Evolutionary conservation across 768 basidiomycete species (phyloP).

Genomic region (Boletus vermiculosoides): DNA sequence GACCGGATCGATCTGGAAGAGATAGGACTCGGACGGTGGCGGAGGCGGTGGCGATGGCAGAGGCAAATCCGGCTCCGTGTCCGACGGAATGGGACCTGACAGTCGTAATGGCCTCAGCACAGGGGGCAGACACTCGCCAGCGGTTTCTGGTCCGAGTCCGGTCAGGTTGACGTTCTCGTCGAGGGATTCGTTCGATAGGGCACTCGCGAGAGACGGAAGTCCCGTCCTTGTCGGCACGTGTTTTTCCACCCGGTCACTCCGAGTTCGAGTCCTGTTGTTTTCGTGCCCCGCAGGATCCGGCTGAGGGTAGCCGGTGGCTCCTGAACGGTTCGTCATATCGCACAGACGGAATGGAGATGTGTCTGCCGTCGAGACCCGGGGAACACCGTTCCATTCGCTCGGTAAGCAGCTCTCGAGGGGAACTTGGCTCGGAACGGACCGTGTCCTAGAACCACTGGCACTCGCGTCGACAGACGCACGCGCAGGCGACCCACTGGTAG

Average conservation of each 20-base stretch:
- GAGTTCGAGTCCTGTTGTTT: not conserved
- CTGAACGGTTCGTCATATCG: not conserved
- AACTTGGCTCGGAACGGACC: not conserved
- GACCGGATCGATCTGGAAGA: conserved; percentile 29
- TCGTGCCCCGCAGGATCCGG: not conserved
- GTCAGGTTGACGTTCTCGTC: conserved; percentile 13
- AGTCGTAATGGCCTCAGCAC: conserved; percentile 23
- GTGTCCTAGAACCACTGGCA: not conserved
- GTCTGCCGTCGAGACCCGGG: not conserved
- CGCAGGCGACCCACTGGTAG: conserved; percentile 4
- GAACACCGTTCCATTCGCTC: conserved; percentile 1
- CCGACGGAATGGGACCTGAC: conserved; percentile 4
- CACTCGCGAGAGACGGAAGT: conserved; percentile 19
- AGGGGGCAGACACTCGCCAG: conserved; percentile 19
- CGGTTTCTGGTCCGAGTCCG: not conserved
- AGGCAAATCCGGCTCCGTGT: not conserved
- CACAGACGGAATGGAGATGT: not conserved
- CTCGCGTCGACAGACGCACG: not conserved
- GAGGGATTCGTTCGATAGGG: conserved; percentile 18
- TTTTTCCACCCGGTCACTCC: not conserved
- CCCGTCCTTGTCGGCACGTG: not conserved
- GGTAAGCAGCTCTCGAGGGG: not conserved
- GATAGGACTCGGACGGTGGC: not conserved
- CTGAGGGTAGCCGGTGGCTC: too few relatives aligned
- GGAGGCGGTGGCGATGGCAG: not conserved